phyloP scores from a whole-genome alignment of 106 monocot species.

The Chionographis japonica region DNA sequence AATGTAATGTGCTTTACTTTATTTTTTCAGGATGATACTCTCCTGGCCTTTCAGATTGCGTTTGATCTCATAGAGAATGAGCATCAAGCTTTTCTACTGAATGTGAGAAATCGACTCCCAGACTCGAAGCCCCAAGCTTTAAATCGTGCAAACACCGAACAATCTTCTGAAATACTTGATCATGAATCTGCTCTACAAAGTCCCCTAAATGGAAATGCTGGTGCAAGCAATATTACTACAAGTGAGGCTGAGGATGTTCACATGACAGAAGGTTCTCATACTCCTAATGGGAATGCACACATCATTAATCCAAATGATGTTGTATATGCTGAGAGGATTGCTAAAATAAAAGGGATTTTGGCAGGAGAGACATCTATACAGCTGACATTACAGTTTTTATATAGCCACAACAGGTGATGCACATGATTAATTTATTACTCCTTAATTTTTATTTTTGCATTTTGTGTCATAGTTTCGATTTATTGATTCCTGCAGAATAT shows the following conservation, averaged over 20 bases:
- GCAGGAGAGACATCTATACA: conserved; percentile 49
- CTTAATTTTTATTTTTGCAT: neutral
- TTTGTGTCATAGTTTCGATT: neutral
- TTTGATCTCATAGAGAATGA: conserved; percentile 99
- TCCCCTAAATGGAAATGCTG: conserved; percentile 26
- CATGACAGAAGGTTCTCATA: conserved; percentile 2
- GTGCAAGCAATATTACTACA: neutral
- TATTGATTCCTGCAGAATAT: neutral
- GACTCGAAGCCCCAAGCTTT: conserved; percentile 19
- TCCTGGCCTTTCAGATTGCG: conserved; percentile 90
- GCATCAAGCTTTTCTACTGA: conserved; percentile 85
- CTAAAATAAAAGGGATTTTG: conserved; percentile 40
- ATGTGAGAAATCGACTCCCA: conserved; percentile 54
- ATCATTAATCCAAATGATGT: conserved; percentile 20
- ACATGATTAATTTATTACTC: neutral
- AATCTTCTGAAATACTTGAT: conserved; percentile 4
- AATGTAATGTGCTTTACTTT: too few species aligned
- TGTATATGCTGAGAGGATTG: conserved; percentile 24
- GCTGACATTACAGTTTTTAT: conserved; percentile 48
- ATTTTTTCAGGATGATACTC: conserved; percentile 78
- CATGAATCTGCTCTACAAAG: conserved; percentile 9
- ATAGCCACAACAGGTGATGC: conserved; percentile 42
- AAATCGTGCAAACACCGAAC: conserved; percentile 6
- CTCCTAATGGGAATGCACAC: conserved; percentile 10
- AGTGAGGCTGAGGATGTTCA: conserved; percentile 7